These are phyloP conservation scores for Annulohypoxylon maeteangense DNA, from an alignment of 495 filamentous ascomycete species.

Conservation along the genomic window DNA sequence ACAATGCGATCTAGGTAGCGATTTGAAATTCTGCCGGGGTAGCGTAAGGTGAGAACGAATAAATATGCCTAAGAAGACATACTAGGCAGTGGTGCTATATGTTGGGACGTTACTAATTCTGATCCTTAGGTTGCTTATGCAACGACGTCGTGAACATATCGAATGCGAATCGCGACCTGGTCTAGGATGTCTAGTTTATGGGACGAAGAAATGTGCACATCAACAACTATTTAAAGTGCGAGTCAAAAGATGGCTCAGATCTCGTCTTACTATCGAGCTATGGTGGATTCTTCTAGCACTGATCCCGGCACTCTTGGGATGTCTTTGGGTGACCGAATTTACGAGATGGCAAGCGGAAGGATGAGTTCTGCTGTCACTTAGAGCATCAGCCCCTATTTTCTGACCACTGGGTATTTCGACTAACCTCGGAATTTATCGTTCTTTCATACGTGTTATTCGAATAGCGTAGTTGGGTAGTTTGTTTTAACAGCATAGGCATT, in stretches of 20 bases:
- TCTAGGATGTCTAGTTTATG: slow-evolving; percentile 63
- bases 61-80: not conserved
- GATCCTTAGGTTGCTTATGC: slow-evolving; percentile 59
- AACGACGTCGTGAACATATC: slow-evolving; percentile 61
- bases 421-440: not conserved
- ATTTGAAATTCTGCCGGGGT: slow-evolving; percentile 63
- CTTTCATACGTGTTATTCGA: not conserved
- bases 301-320: slow-evolving; percentile 44
- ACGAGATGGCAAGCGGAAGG: slow-evolving; percentile 12
- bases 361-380: not conserved
- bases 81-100: not conserved
- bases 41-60: slow-evolving; percentile 57
- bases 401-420: not conserved
- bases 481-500: not conserved
- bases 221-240: slow-evolving; percentile 45
- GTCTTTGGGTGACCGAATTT: slow-evolving; percentile 43
- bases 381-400: not conserved
- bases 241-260: slow-evolving; percentile 52
- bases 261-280: slow-evolving; percentile 46
- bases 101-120: not conserved
- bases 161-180: slow-evolving; percentile 65
- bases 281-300: slow-evolving; percentile 49
- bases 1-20: slow-evolving; percentile 62
- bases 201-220: slow-evolving; percentile 56
- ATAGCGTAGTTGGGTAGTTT: not conserved